Conservation (phyloP, 441 rosid species). For the Populus trichocarpa region DNA sequence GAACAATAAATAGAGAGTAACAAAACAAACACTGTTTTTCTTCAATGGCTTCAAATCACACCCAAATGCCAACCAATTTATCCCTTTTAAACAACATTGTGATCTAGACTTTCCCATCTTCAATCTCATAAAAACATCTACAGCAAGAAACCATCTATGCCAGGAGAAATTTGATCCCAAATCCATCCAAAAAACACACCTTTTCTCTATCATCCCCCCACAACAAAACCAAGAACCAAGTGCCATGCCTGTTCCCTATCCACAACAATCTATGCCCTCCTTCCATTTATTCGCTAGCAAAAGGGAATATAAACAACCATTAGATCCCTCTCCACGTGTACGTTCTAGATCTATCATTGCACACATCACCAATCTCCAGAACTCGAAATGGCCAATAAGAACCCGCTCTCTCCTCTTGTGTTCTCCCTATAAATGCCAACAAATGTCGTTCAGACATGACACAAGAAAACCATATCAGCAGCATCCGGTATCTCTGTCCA, state of each 20-base stretch:
- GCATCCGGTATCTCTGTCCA: background rate
- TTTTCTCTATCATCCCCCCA: background rate
- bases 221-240: background rate
- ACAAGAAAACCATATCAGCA: background rate
- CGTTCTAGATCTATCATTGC: conserved; percentile 22
- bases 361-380: conserved; percentile 41
- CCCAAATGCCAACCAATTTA: conserved; percentile 15
- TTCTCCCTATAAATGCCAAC: conserved; percentile 23
- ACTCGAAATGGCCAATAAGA: conserved; percentile 14
- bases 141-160: background rate
- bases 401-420: background rate
- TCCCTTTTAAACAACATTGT: conserved; percentile 17
- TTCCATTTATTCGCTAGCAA: background rate
- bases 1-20: background rate
- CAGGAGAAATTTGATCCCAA: conserved; percentile 14
- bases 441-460: background rate
- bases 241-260: conserved; percentile 5
- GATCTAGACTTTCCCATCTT: conserved; percentile 16
- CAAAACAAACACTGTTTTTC: conserved; percentile 5
- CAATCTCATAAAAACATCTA: background rate
- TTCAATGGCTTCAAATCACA: background rate
- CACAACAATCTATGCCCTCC: background rate
- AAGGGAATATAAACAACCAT: background rate
- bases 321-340: conserved; percentile 42
- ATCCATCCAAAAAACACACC: conserved; percentile 40